A percentile compares a stretch with the other conserved stretches of the same genome.
Evolutionary conservation across 2,329 filamentous ascomycete species (phyloP).

Genomic region (Paracorniculantispora psalliotae): DNA sequence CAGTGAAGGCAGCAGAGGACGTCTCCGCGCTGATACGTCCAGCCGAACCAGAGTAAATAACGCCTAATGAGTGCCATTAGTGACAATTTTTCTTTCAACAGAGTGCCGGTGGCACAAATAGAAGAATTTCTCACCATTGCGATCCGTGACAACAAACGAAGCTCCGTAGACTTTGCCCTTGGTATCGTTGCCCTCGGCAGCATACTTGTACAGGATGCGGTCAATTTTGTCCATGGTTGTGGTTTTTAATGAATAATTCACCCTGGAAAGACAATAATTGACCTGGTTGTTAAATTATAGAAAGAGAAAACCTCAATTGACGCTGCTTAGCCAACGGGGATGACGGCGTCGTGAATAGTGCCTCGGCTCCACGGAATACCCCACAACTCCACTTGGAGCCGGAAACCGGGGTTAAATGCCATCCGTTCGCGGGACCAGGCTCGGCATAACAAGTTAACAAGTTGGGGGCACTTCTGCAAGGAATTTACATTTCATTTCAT

Average conservation of each 20-base stretch:
- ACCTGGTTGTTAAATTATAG: no score
- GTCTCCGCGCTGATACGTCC: conserved; percentile 23
- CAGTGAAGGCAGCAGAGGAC: conserved; percentile 21
- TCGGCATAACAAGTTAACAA: not conserved
- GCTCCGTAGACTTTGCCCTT: conserved; percentile 26
- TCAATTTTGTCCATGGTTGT: conserved; percentile 18
- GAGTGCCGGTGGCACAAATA: no score
- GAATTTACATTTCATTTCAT: not conserved
- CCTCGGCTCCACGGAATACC: conserved; percentile 4
- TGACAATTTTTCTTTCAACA: not conserved
- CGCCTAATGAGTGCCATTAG: conserved; percentile 16
- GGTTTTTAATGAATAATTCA: not conserved
- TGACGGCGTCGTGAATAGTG: not conserved
- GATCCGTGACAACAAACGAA: conserved; percentile 23
- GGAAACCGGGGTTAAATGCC: not conserved
- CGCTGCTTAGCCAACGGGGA: not conserved
- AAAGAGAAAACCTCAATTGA: not conserved
- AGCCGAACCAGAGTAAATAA: conserved; percentile 25
- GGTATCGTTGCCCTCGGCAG: conserved; percentile 21
- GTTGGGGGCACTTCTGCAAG: not conserved
- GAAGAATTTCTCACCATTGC: conserved; percentile 21
- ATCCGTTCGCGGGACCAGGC: not conserved
- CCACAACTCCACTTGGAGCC: not conserved
- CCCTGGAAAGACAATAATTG: not conserved
- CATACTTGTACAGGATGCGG: conserved; percentile 21